Base-by-base conservation (phyloP, 768 basidiomycete genomes). In the Ramaria sp. region DNA sequence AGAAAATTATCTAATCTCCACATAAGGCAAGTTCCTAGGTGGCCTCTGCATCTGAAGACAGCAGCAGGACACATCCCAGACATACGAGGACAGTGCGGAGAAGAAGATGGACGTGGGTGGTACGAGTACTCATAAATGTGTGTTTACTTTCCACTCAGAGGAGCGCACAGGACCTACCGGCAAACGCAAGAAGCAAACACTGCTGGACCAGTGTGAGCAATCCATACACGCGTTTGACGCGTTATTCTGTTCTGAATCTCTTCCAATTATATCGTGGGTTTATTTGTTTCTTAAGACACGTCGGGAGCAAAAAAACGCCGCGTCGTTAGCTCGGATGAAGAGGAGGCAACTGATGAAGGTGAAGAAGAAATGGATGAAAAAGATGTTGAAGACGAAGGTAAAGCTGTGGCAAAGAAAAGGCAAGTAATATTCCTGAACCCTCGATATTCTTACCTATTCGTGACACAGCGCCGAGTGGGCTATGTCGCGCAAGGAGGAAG, bases 401-500 rank as follows among this genome's bases (percentile, higher is more conserved):
- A 62, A 43, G 60, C 52, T 34, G 68, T 70, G 12, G 81, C 82
- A 3, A 79, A 81, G 0, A 85, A 87, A 62, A 81, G 73, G 91
- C 87, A 59, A 50, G 73, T 54, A 34, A 47, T n/a, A 4, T 20
- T 24, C 30, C 39, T 18, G 3, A 30, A n/a, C 16, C 24, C 22
- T 5, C 13, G 22, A 45, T 37, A 28, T 24, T n/a, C 13, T 30
- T 18, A 20, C 13, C 27, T 3, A 34, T 45, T 15, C 18, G 22
- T 55, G 43, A 28, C 18, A 12, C 24, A 84, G 89, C 67, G 87
- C 81, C n/a, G 78, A 88, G 63, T 78, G 78, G 38, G 83, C 78
- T 8, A 65, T 88, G 28, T 75, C 73, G 20, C 75, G 75, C 59
- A 76, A 70, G 44, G 65, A 73, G 18, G 82, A 88, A 37, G 84